Percentiles rank a stretch among this genome's conserved stretches.
phyloP scores from a whole-genome alignment of 345 rosid genomes.

The Kandelia obovata region DNA sequence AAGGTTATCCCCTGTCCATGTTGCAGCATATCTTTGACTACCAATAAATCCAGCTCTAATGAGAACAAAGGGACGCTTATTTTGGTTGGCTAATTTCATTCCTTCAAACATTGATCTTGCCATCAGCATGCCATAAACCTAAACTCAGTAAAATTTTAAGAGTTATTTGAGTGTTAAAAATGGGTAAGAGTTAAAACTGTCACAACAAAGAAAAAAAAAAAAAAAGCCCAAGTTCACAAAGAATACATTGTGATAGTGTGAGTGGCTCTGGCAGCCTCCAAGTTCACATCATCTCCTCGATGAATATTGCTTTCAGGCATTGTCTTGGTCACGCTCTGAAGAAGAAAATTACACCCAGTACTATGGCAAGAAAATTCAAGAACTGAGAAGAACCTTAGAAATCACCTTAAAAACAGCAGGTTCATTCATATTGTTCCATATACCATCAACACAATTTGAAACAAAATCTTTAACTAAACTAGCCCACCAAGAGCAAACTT shows the following conservation, averaged over 20 bases:
- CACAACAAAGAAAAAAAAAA: not conserved
- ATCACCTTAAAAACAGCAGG: constrained; percentile 83
- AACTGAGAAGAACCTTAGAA: not conserved
- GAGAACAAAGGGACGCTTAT: constrained; percentile 85
- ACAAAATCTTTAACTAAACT: constrained; percentile 64
- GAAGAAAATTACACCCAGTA: constrained; percentile 18
- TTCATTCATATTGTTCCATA: constrained; percentile 99
- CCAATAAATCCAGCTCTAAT: constrained; percentile 92
- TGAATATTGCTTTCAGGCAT: constrained; percentile 89
- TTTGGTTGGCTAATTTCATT: constrained; percentile 63
- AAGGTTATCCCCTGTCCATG: constrained; percentile 94
- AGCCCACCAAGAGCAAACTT: constrained; percentile 90
- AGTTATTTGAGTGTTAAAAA: not conserved
- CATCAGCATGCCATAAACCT: constrained; percentile 94
- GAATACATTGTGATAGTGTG: constrained; percentile 83
- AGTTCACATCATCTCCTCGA: constrained; percentile 70
- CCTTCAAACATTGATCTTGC: constrained; percentile 90
- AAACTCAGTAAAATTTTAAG: constrained; percentile 11
- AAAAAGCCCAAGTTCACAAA: constrained; percentile 9
- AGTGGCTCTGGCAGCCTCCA: constrained; percentile 78
- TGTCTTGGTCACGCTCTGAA: constrained; percentile 77
- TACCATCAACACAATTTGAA: constrained; percentile 89
- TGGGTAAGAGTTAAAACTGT: not conserved
- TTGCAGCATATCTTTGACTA: constrained; percentile 88
- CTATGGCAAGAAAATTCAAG: not conserved